These are phyloP conservation scores for Helianthus tuberosus DNA, from an alignment of 129 eudicot genomes.

Conservation along the genomic window DNA sequence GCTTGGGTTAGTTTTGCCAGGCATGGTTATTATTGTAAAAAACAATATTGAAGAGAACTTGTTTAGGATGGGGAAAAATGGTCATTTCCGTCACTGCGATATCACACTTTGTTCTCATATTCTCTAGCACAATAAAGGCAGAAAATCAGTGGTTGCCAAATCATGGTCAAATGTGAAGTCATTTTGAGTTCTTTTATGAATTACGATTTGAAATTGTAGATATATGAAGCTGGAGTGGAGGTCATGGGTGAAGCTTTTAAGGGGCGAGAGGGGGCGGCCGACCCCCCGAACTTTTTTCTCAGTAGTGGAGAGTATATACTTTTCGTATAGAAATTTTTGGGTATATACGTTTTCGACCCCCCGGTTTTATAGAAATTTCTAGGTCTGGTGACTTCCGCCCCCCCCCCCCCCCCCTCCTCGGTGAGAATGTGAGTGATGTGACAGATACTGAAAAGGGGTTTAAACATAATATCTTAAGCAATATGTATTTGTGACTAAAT, in stretches of 20 bases:
- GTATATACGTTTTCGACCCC: too few relatives aligned
- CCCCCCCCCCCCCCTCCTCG: too few relatives aligned
- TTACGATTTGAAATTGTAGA: not conserved
- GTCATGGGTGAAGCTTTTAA: too few relatives aligned
- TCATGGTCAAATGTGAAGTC: conserved; percentile 12
- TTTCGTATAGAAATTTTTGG: too few relatives aligned
- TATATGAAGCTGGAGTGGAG: conserved; percentile 5
- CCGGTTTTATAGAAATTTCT: too few relatives aligned
- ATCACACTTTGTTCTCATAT: conserved; percentile 2
- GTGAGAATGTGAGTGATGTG: conserved; percentile 20
- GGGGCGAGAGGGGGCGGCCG: too few relatives aligned
- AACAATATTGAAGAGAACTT: not conserved
- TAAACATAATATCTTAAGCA: conserved; percentile 2
- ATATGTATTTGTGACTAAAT: not conserved
- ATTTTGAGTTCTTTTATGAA: not conserved
- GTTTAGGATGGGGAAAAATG: not conserved
- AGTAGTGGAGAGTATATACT: too few relatives aligned
- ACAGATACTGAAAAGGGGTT: not conserved
- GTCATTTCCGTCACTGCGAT: not conserved
- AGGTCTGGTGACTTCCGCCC: too few relatives aligned
- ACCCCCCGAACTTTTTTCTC: too few relatives aligned
- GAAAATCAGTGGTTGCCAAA: not conserved
- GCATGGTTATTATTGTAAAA: too few relatives aligned
- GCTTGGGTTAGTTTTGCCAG: too few relatives aligned
- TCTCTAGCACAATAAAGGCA: not conserved